Conservation (phyloP, 441 rosid species). For the Corymbia citriodora region DNA sequence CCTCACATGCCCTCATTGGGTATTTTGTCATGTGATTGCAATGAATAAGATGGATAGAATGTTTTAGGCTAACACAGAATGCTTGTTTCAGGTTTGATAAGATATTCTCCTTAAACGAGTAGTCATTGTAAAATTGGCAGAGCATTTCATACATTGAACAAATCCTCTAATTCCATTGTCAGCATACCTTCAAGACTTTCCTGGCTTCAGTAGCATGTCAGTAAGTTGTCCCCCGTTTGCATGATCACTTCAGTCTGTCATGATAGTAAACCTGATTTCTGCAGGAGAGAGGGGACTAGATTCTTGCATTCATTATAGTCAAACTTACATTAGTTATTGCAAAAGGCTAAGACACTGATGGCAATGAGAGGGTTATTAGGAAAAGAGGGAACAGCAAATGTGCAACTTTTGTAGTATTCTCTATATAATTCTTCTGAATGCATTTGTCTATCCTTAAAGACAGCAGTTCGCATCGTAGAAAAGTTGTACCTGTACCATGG, state of each 20-base stretch:
- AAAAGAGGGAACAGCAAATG: not conserved
- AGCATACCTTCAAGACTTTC: not conserved
- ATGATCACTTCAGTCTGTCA: not conserved
- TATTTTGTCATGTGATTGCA: not conserved
- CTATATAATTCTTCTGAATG: not conserved
- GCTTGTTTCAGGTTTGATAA: not conserved
- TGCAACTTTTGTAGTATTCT: not conserved
- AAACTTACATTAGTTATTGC: not conserved
- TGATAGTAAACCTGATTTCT: not conserved
- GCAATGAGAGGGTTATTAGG: not conserved
- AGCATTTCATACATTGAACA: not conserved
- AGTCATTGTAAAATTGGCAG: not conserved
- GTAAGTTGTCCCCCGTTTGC: not conserved
- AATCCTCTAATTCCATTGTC: not conserved
- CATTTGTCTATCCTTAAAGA: not conserved
- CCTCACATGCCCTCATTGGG: not conserved
- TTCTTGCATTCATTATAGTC: not conserved
- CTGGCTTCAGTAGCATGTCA: not conserved
- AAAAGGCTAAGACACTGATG: not conserved
- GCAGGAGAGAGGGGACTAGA: not conserved
- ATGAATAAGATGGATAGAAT: not conserved
- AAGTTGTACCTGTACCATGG: not conserved
- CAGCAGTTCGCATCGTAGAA: not conserved
- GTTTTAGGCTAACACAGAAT: not conserved
- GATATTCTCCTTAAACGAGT: not conserved